Evolutionary conservation across 2,329 filamentous ascomycete species (phyloP).

Genomic region (Lachnum nothofagi): DNA sequence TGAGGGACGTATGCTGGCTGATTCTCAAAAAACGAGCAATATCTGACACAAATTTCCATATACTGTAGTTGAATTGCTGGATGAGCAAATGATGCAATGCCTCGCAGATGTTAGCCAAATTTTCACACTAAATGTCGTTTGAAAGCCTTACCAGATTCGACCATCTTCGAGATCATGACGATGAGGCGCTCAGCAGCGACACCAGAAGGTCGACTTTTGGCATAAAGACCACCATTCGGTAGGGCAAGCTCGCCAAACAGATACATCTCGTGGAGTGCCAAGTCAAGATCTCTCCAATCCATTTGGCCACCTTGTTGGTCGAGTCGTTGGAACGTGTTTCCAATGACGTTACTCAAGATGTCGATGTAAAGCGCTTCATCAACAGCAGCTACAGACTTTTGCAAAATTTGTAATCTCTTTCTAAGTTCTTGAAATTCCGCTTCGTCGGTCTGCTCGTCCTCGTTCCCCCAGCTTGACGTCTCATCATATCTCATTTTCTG

Average conservation of each 20-base stretch:
- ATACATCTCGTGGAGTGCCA: conserved; percentile 92
- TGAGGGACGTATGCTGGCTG: conserved; percentile 76
- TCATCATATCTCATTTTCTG: conserved; percentile 97
- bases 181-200: conserved; percentile 76
- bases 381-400: conserved; percentile 86
- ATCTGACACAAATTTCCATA: conserved; percentile 97
- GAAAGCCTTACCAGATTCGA: conserved; percentile 68
- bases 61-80: conserved; percentile 92
- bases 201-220: conserved; percentile 75
- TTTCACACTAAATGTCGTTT: no score
- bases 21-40: conserved; percentile 85
- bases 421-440: conserved; percentile 94
- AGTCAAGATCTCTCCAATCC: conserved; percentile 91
- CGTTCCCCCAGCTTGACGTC: conserved; percentile 85
- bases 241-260: conserved; percentile 92
- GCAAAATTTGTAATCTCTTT: conserved; percentile 81
- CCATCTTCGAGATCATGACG: conserved; percentile 93
- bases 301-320: conserved; percentile 68
- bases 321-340: conserved; percentile 75
- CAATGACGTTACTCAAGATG: conserved; percentile 81
- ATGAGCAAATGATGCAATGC: conserved; percentile 78
- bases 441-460: conserved; percentile 92
- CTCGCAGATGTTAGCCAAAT: conserved; percentile 42
- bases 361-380: conserved; percentile 86
- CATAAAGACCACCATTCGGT: conserved; percentile 77